Evolutionary conservation across 139 green algal genomes (phyloP).

Genomic region (Chlamydomonas incerta): DNA sequence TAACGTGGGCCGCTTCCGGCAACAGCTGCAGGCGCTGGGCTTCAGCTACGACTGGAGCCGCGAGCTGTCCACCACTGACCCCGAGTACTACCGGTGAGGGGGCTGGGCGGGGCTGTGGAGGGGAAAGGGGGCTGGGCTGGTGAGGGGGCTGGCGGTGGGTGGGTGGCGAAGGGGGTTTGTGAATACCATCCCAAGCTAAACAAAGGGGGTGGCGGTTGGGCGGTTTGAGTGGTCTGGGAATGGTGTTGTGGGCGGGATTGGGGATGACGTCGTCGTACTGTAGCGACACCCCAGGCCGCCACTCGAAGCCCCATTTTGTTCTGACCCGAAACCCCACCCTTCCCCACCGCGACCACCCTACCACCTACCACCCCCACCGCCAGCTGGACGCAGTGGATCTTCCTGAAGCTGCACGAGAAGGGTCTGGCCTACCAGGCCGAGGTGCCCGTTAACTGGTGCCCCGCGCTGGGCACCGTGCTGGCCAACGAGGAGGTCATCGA

Average conservation of each 20-base stretch:
- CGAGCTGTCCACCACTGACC: constrained; percentile 93
- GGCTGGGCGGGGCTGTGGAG: not conserved
- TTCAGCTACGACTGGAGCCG: constrained; percentile 97
- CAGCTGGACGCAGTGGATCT: constrained; percentile 99
- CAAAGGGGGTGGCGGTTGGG: too few species aligned
- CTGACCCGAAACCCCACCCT: not conserved
- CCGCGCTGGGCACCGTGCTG: constrained; percentile 94
- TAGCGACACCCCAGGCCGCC: too few species aligned
- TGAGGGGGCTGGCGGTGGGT: too few species aligned
- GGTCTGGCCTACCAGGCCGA: constrained; percentile 98
- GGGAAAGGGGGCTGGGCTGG: not conserved
- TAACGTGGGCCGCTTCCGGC: constrained; percentile 93
- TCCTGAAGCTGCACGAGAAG: constrained; percentile 94
- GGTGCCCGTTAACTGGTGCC: constrained; percentile 99
- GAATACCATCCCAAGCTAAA: too few species aligned
- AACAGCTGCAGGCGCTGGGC: constrained; percentile 94
- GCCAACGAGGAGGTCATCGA: constrained; percentile 97
- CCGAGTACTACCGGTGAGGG: constrained; percentile 90
- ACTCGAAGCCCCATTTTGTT: too few species aligned
- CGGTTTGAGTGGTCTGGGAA: too few species aligned
- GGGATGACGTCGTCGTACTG: too few species aligned
- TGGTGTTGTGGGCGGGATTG: too few species aligned
- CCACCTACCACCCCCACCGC: not conserved
- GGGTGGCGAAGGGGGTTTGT: too few species aligned
- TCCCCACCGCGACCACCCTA: not conserved